Percentiles rank a stretch among this genome's conserved stretches.
These are phyloP conservation scores for Lasiodiplodia citricola DNA, from an alignment of 2,329 filamentous ascomycete species.

Conservation along the genomic window DNA sequence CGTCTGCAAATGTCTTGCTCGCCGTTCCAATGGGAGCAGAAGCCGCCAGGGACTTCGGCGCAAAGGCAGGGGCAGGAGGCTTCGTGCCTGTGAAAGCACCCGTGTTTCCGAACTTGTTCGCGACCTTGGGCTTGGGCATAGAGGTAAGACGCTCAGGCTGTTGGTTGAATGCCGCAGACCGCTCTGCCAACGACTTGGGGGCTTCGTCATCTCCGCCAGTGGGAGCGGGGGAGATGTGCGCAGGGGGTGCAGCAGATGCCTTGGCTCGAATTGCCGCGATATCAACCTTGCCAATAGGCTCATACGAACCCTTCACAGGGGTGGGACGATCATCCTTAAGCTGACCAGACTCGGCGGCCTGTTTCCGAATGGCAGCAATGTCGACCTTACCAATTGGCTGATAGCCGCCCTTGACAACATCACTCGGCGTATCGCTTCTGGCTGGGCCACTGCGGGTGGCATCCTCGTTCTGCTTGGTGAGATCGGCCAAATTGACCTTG, in stretches of 20 bases:
- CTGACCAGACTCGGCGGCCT: constrained; percentile 66
- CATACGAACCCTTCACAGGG: constrained; percentile 88
- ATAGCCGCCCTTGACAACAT: constrained; percentile 84
- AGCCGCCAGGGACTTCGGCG: constrained; percentile 64
- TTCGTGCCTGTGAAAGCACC: constrained; percentile 85
- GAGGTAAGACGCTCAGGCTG: constrained; percentile 81
- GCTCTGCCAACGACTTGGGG: constrained; percentile 73
- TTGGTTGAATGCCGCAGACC: constrained; percentile 73
- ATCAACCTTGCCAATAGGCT: constrained; percentile 95
- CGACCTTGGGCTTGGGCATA: constrained; percentile 92
- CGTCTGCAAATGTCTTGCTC: constrained; percentile 90
- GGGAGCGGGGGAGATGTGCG: constrained; percentile 50
- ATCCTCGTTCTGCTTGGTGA: constrained; percentile 74
- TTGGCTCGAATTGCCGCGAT: constrained; percentile 90
- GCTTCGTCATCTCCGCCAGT: constrained; percentile 54
- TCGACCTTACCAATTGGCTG: constrained; percentile 98
- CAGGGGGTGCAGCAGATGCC: constrained; percentile 64
- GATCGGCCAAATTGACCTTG: constrained; percentile 89
- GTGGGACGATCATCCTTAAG: constrained; percentile 76
- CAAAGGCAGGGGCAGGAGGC: constrained; percentile 77
- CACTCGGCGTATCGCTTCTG: constrained; percentile 48
- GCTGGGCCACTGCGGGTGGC: constrained; percentile 64
- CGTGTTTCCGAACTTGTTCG: constrained; percentile 80
- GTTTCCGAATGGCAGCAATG: constrained; percentile 83
- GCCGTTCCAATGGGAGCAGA: constrained; percentile 75